Percentiles rank a stretch among this genome's conserved stretches.
Conservation (phyloP, 73 alveolate species). For the Paramecium octaurelia region DNA sequence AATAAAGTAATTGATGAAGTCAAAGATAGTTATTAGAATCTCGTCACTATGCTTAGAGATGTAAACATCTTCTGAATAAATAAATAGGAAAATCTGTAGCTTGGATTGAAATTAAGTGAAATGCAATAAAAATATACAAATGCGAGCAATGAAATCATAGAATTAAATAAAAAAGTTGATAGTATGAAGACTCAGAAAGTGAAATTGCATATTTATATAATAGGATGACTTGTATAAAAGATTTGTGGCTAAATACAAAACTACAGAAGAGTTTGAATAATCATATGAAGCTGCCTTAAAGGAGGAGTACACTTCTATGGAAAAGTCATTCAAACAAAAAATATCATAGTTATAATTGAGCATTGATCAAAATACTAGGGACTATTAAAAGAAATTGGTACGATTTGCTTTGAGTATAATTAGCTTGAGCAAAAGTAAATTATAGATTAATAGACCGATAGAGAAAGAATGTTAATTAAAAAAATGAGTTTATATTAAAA, state of each 20-base stretch:
- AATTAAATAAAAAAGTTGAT: not conserved
- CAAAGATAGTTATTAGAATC: conserved; percentile 6
- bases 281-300: conserved; percentile 34
- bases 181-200: not conserved
- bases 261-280: not conserved
- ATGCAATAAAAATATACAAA: not conserved
- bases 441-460: not conserved
- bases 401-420: not conserved
- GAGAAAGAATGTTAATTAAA: not conserved
- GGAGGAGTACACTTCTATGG: conserved; percentile 1
- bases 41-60: not conserved
- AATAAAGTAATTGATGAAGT: conserved; percentile 30
- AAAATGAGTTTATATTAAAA: conserved; percentile 13
- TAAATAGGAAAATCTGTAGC: not conserved
- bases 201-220: not conserved
- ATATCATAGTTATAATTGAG: not conserved
- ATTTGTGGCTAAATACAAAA: not conserved
- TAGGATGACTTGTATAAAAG: conserved; percentile 30
- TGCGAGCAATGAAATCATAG: not conserved
- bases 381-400: not conserved
- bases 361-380: not conserved
- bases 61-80: not conserved
- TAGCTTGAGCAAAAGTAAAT: not conserved
- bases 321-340: not conserved
- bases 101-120: not conserved